Conservation (phyloP, 257 asterid species). For the Fraxinus quadrangulata region DNA sequence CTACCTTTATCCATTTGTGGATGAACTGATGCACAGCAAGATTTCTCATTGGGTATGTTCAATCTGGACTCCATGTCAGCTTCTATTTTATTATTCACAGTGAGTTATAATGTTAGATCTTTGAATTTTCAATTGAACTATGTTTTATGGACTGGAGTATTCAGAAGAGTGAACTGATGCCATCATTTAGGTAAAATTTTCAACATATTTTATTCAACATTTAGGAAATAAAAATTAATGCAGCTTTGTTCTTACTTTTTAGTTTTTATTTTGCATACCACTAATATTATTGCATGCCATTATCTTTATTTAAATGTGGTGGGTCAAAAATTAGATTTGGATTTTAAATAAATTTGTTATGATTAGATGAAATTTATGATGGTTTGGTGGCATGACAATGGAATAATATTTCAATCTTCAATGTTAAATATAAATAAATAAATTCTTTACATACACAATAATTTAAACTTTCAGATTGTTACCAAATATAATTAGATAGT, state of each 20-base stretch:
- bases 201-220: background rate
- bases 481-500: no score
- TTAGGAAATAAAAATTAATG: conserved; percentile 12
- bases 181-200: background rate
- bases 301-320: background rate
- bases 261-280: background rate
- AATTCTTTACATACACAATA: background rate
- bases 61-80: conserved; percentile 23
- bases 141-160: conserved; percentile 2
- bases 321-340: background rate
- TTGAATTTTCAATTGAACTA: conserved; percentile 13
- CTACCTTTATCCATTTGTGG: conserved; percentile 78
- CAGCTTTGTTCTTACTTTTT: conserved; percentile 9
- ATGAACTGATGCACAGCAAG: conserved; percentile 76
- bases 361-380: background rate
- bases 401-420: background rate
- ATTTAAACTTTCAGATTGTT: background rate
- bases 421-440: background rate
- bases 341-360: background rate
- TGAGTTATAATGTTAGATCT: conserved; percentile 20
- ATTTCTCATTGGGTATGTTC: conserved; percentile 94
- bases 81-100: conserved; percentile 15
- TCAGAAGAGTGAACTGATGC: background rate
- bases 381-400: background rate
- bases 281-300: background rate